These are phyloP conservation scores for Skeletonema marinoi DNA, from an alignment of 108 stramenopile species.

Conservation along the genomic window DNA sequence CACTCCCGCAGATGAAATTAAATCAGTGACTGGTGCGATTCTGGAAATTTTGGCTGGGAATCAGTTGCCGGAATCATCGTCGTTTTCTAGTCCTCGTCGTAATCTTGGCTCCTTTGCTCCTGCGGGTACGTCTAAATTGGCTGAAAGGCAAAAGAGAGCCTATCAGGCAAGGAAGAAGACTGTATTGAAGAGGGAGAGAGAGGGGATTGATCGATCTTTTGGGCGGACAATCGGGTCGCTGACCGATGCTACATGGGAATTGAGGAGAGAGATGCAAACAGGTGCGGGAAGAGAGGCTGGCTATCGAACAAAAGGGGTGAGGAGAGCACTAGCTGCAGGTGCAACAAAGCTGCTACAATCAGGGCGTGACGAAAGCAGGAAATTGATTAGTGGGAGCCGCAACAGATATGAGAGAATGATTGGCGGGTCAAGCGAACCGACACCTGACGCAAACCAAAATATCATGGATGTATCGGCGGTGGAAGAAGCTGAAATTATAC, in stretches of 20 bases:
- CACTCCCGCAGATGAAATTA: conserved; percentile 77
- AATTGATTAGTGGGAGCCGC: conserved; percentile 20
- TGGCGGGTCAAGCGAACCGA: conserved; percentile 15
- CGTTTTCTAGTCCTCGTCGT: conserved; percentile 23
- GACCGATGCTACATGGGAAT: conserved; percentile 74
- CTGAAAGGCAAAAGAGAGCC: conserved; percentile 61
- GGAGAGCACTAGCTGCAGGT: conserved; percentile 59
- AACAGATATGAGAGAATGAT: conserved; percentile 30
- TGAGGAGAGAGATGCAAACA: conserved; percentile 66
- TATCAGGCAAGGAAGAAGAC: conserved; percentile 69
- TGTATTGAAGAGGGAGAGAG: conserved; percentile 58
- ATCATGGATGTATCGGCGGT: conserved; percentile 30
- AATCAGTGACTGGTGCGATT: conserved; percentile 67
- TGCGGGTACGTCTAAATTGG: conserved; percentile 49
- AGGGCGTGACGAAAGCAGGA: conserved; percentile 38
- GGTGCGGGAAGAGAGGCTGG: conserved; percentile 72
- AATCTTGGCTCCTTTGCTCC: conserved; percentile 58
- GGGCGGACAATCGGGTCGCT: conserved; percentile 54
- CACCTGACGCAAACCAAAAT: not conserved
- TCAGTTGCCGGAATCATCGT: not conserved
- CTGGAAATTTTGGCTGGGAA: conserved; percentile 62
- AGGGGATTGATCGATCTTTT: conserved; percentile 55
- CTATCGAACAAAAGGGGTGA: conserved; percentile 64
- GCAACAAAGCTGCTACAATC: conserved; percentile 47
- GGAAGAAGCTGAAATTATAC: conserved; percentile 38